A percentile compares a stretch with the other conserved stretches of the same genome.
Evolutionary conservation across 1,284 basidiomycete species (phyloP).

Genomic region (Irpex sp.): DNA sequence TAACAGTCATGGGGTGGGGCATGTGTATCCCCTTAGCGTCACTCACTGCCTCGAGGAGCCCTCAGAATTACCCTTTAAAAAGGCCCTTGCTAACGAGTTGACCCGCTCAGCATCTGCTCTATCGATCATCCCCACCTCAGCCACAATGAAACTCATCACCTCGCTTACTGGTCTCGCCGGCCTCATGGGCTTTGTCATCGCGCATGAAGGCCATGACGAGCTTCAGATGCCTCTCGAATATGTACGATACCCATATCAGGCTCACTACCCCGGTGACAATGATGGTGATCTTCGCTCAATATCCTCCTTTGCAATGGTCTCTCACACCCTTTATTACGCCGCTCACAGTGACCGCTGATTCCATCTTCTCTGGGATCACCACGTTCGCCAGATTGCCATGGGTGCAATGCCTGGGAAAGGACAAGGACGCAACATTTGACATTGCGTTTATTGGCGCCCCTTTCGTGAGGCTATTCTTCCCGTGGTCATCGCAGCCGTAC

Average conservation of each 20-base stretch:
- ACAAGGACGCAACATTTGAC: constrained; percentile 55
- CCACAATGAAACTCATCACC: constrained; percentile 19
- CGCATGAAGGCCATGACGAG: constrained; percentile 42
- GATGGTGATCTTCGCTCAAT: constrained; percentile 38
- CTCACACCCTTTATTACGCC: constrained; percentile 2
- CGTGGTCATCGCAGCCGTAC: constrained; percentile 5
- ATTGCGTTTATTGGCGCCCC: constrained; percentile 80
- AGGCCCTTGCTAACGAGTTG: background rate
- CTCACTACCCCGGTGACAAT: constrained; percentile 46
- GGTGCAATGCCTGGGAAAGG: constrained; percentile 66
- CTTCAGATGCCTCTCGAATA: constrained; percentile 61
- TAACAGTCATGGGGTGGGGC: constrained; percentile 16
- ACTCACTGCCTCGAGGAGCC: constrained; percentile 9
- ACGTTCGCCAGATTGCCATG: constrained; percentile 75
- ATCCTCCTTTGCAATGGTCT: background rate
- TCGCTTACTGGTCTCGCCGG: constrained; percentile 11
- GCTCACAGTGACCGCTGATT: constrained; percentile 57
- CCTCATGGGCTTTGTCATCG: constrained; percentile 19
- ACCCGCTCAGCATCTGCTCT: background rate
- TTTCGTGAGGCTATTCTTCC: constrained; percentile 46
- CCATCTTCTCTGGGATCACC: constrained; percentile 70
- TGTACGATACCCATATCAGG: constrained; percentile 60
- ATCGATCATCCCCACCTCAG: background rate
- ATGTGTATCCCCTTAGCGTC: constrained; percentile 12
- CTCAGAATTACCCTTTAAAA: constrained; percentile 5